Evolutionary conservation across 2,329 filamentous ascomycete genomes (phyloP).

Genomic region (Cladosporium sp.): DNA sequence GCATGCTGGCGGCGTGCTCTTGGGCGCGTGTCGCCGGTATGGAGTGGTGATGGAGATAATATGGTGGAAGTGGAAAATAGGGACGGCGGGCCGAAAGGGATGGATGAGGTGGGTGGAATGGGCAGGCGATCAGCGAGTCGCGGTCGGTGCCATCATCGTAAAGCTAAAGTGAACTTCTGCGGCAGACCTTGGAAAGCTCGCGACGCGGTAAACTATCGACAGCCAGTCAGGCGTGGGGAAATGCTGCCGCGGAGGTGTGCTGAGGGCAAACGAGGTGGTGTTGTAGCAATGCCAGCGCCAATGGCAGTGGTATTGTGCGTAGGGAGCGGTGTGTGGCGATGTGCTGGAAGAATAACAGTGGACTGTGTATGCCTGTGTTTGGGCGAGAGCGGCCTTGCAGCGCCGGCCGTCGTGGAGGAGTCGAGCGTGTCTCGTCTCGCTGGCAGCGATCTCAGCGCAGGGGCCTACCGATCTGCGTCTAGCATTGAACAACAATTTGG

Average conservation of each 20-base stretch:
- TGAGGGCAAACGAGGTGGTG: no score
- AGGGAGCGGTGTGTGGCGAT: no score
- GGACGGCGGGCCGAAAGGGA: conserved; percentile 2
- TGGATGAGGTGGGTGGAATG: not conserved
- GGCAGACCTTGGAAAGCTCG: not conserved
- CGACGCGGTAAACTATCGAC: not conserved
- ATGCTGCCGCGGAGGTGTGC: no score
- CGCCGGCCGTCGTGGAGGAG: no score
- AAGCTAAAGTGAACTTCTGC: conserved; percentile 3
- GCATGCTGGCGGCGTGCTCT: conserved; percentile 16
- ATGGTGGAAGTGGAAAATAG: not conserved
- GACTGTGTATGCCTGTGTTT: no score
- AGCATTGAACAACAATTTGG: not conserved
- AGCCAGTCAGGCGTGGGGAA: no score
- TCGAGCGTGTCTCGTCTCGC: not conserved
- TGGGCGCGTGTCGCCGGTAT: not conserved
- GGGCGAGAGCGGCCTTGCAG: no score
- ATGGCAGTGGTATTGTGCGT: no score
- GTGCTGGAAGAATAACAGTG: no score
- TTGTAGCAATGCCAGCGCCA: no score
- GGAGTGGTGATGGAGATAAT: not conserved
- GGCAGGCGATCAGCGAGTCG: conserved; percentile 4
- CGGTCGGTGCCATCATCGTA: conserved; percentile 7
- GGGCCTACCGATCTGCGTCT: not conserved
- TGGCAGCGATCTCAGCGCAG: not conserved